Evolutionary conservation across 768 basidiomycete genomes (phyloP).

Genomic region (Boletus pseudopeckii): DNA sequence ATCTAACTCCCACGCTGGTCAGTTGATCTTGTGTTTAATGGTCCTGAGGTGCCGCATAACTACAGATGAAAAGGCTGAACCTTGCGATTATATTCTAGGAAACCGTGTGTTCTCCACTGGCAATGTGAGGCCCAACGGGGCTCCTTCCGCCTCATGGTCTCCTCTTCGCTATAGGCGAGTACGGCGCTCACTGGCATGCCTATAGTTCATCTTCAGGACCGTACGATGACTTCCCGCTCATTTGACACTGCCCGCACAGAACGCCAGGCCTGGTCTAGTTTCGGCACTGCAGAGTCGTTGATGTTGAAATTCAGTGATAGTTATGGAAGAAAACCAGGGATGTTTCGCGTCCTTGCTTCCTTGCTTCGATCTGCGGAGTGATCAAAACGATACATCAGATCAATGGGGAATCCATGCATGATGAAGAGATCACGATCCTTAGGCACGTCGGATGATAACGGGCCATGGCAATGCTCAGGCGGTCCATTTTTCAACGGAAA

Average conservation of each 20-base stretch:
- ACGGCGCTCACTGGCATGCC: background rate
- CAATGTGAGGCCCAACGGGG: background rate
- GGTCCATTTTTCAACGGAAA: conserved; percentile 1
- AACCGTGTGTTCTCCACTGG: background rate
- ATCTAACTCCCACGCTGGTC: conserved; percentile 14
- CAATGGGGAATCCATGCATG: conserved; percentile 11
- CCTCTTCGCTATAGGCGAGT: background rate
- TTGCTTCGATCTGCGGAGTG: conserved; percentile 28
- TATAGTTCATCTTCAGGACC: background rate
- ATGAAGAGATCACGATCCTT: conserved; percentile 6
- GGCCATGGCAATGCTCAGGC: background rate
- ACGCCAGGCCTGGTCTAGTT: background rate
- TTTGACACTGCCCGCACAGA: background rate
- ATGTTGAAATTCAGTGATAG: conserved; percentile 24
- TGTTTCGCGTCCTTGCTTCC: conserved; percentile 9
- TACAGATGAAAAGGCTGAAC: conserved; percentile 14
- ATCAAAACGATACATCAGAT: conserved; percentile 16
- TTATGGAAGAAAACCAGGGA: conserved; percentile 22
- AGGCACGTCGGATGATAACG: background rate
- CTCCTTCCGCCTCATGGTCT: conserved; percentile 14
- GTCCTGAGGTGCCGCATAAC: conserved; percentile 5
- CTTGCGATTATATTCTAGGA: conserved; percentile 12
- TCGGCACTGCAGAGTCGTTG: conserved; percentile 3
- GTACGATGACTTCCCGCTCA: background rate
- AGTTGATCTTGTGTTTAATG: conserved; percentile 8